Percentiles rank a stretch among this genome's conserved stretches.
Evolutionary conservation across 2,329 filamentous ascomycete species (phyloP).

Genomic region (Didymella arachidicola): DNA sequence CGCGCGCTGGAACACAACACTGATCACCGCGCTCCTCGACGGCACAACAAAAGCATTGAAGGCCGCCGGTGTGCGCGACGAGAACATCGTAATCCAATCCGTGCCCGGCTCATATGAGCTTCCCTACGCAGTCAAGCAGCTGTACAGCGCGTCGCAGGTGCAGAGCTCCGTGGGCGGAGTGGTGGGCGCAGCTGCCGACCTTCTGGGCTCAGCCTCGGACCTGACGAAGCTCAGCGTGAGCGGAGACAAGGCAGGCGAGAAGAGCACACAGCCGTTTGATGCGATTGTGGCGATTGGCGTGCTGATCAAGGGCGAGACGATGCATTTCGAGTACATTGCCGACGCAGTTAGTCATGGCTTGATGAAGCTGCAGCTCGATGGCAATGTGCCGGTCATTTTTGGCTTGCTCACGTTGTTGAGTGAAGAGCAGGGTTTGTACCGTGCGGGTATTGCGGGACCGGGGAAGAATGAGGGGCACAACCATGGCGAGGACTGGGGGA

Average conservation of each 20-base stretch:
- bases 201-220: conserved; percentile 76
- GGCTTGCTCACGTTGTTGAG: conserved; percentile 87
- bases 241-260: not conserved
- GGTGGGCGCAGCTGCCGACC: conserved; percentile 73
- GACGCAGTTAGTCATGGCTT: conserved; percentile 89
- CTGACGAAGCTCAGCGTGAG: conserved; percentile 44
- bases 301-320: conserved; percentile 97
- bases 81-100: conserved; percentile 87
- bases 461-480: conserved; percentile 71
- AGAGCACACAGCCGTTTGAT: conserved; percentile 71
- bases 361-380: conserved; percentile 93
- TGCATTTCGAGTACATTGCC: conserved; percentile 99
- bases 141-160: conserved; percentile 86
- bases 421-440: conserved; percentile 84
- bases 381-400: conserved; percentile 88
- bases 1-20: conserved; percentile 89
- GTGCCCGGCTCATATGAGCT: conserved; percentile 96
- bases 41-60: conserved; percentile 82
- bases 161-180: conserved; percentile 70
- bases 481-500: conserved; percentile 96
- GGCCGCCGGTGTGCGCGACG: conserved; percentile 79
- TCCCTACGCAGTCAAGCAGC: conserved; percentile 86
- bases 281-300: conserved; percentile 95
- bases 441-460: conserved; percentile 72
- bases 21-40: conserved; percentile 84